These are phyloP conservation scores for Nemania abortiva DNA, from an alignment of 2,329 filamentous ascomycete genomes.

Conservation along the genomic window DNA sequence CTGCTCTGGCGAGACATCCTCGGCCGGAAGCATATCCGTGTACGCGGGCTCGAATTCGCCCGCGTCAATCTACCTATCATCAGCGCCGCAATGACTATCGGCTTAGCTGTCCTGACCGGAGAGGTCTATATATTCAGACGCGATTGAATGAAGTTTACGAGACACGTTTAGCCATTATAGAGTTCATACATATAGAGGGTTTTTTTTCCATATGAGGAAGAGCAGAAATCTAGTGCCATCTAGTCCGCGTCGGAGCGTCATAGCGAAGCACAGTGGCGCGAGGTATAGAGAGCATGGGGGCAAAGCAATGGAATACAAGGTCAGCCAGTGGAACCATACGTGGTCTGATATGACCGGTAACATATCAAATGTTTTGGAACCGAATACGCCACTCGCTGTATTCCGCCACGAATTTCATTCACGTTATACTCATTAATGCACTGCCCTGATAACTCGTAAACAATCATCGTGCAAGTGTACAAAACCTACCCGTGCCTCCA, in stretches of 20 bases:
- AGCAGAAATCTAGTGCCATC: not conserved
- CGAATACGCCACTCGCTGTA: not conserved
- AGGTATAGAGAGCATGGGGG: not conserved
- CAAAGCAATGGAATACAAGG: not conserved
- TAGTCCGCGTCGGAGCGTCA: not conserved
- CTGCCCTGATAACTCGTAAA: not conserved
- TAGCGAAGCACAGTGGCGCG: not conserved
- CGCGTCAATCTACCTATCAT: constrained; percentile 78
- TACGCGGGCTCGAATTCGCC: constrained; percentile 73
- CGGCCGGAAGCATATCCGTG: constrained; percentile 73
- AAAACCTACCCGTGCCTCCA: not conserved
- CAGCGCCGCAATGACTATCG: constrained; percentile 71
- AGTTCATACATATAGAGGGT: not conserved
- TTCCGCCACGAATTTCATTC: not conserved
- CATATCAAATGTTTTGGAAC: not conserved
- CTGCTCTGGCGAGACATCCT: constrained; percentile 80
- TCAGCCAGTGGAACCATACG: not conserved
- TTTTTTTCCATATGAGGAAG: not conserved
- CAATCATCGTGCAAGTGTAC: not conserved
- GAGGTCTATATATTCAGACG: constrained; percentile 66
- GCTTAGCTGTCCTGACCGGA: constrained; percentile 64
- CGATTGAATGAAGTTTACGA: constrained; percentile 26
- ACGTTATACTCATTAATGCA: not conserved
- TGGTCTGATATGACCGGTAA: not conserved
- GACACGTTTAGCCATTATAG: not conserved